Evolutionary conservation across 768 basidiomycete genomes (phyloP), one percentile per base, ranked within the genome.

Genomic region (Tricholoma sp.): DNA sequence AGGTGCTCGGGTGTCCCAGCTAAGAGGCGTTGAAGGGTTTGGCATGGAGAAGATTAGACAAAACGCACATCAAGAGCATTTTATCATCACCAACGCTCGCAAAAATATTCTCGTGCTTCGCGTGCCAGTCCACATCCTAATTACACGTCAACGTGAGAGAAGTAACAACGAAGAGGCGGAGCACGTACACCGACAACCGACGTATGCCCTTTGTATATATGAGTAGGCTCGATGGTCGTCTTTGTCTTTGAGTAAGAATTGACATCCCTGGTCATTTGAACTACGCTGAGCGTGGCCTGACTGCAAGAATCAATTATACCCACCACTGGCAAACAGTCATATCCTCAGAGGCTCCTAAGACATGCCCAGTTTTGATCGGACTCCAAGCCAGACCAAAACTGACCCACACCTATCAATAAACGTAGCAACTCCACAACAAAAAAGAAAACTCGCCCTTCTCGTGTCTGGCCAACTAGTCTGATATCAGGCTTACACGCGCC

Each of bases 71-170:
- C 79, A 97, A 85, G 52, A 99, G 80, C 80, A 91, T 84, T 68
- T 88, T 90, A 69, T 99, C 97, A 59, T 99, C 97, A 17, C 95
- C 94, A 32, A 96, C 97, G 61, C 95, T 98, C 2, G 88, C 94
- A 63, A 98, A 93, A 50, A 94, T 73, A 64, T 87, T 85, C 57
- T 93, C 91, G 64, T 88, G 77, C 4, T 79, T 83, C 1, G 85
- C 76, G 70, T 96, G 89, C 97, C 97, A 99, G 63, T 97, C 94
- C 5, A 99, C 95, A 67, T 99, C 97, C 93, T 96, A 58, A 11
- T 37, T 32, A 15, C 52, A 59, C 53, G 51, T 56, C 34, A 56
- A 34, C 18, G n/a, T 17, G 24, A 11, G 36, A 29, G 50, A 9
- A 9, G 18, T 13, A 3, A n/a, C 32, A 32, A 17, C 51, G 8